These are phyloP conservation scores for Suillus discolor DNA, from an alignment of 768 basidiomycete genomes.

Conservation along the genomic window DNA sequence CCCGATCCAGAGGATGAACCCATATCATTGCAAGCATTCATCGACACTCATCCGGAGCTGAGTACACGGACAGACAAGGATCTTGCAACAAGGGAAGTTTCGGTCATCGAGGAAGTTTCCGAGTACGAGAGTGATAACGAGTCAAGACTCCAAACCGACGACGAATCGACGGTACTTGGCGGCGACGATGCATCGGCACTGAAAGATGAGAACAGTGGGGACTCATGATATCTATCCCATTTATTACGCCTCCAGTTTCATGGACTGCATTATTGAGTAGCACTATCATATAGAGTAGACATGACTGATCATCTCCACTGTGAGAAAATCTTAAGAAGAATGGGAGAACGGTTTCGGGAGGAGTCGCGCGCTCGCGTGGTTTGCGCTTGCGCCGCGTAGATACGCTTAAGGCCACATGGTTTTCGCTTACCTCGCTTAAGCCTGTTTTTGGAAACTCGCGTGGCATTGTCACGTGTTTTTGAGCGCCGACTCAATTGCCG, in stretches of 20 bases:
- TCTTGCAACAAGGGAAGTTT: background rate
- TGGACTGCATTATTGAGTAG: background rate
- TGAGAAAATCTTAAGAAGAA: too few species aligned
- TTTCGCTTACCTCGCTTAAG: too few species aligned
- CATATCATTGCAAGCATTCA: background rate
- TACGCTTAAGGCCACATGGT: too few species aligned
- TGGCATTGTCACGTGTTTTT: too few species aligned
- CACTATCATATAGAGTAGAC: slow-evolving; percentile 1
- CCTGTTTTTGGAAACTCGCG: too few species aligned
- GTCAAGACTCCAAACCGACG: background rate
- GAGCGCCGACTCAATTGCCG: too few species aligned
- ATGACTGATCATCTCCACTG: background rate
- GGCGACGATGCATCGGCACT: background rate
- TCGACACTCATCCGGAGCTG: background rate
- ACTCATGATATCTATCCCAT: background rate
- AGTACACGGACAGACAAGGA: background rate
- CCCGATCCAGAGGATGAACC: background rate
- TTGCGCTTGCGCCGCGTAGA: too few species aligned
- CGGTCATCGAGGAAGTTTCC: background rate
- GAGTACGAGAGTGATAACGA: background rate
- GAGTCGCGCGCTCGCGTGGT: too few species aligned
- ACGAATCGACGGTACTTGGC: slow-evolving; percentile 11
- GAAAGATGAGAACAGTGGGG: background rate
- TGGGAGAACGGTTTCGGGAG: too few species aligned
- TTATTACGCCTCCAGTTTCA: background rate